Percentiles rank a stretch among this genome's conserved stretches.
These are phyloP conservation scores for Cubamyces sp. DNA, from an alignment of 768 basidiomycete genomes.

Conservation along the genomic window DNA sequence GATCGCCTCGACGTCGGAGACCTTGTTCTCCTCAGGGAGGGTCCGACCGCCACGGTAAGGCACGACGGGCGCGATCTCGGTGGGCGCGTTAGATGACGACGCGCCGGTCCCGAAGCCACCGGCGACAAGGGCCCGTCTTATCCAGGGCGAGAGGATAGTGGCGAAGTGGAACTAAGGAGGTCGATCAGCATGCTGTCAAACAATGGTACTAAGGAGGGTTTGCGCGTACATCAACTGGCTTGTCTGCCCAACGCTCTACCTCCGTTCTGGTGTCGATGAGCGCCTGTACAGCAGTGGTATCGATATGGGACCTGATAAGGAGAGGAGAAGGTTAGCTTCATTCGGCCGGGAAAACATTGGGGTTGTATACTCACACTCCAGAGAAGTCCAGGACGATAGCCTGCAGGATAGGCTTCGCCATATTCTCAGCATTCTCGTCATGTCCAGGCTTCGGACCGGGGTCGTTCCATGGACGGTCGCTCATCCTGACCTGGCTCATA, in stretches of 20 bases:
- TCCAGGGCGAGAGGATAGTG: constrained; percentile 91
- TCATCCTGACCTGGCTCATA: constrained; percentile 59
- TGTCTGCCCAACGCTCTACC: constrained; percentile 87
- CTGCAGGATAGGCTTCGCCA: constrained; percentile 66
- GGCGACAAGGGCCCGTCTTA: constrained; percentile 83
- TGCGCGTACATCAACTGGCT: constrained; percentile 63
- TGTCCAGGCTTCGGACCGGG: constrained; percentile 67
- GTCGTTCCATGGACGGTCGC: constrained; percentile 95
- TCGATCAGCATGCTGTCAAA: neutral
- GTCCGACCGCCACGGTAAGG: constrained; percentile 54
- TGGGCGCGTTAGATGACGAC: constrained; percentile 42
- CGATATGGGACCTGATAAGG: constrained; percentile 71
- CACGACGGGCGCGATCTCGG: constrained; percentile 81
- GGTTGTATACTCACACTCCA: constrained; percentile 56
- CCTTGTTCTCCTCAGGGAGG: constrained; percentile 10
- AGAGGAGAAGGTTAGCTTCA: neutral
- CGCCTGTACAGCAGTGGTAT: constrained; percentile 90
- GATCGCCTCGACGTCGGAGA: constrained; percentile 17
- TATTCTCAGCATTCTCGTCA: constrained; percentile 53
- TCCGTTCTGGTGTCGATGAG: constrained; percentile 86
- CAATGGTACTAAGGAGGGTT: neutral
- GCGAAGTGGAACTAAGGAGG: constrained; percentile 88
- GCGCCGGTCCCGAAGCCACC: constrained; percentile 88
- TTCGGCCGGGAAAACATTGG: neutral
- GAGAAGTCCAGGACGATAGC: constrained; percentile 94